Conservation (phyloP, 2,329 filamentous ascomycete genomes). For the Pleomassaria siparia region DNA sequence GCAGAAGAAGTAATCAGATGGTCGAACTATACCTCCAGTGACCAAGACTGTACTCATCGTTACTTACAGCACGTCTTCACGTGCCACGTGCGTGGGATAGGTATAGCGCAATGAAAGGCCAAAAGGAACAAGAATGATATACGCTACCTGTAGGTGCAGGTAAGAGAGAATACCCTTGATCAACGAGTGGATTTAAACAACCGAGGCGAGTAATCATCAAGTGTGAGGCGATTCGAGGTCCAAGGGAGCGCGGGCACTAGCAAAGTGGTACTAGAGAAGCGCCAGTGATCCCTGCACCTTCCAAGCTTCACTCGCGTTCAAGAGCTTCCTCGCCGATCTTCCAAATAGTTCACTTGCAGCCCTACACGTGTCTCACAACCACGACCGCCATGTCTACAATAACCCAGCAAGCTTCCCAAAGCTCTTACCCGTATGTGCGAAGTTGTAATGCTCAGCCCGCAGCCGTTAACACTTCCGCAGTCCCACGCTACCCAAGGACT, state of each 20-base stretch:
- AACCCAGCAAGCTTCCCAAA: slow-evolving; percentile 73
- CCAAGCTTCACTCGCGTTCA: not conserved
- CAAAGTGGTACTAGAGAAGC: too few relatives aligned
- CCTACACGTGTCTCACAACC: slow-evolving; percentile 9
- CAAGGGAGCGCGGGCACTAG: too few relatives aligned
- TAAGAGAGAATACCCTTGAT: too few relatives aligned
- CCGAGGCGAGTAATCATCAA: too few relatives aligned
- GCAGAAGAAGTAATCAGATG: not conserved
- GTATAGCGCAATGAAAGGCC: too few relatives aligned
- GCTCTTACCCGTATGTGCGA: slow-evolving; percentile 63
- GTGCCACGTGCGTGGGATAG: too few relatives aligned
- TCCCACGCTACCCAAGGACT: slow-evolving; percentile 76
- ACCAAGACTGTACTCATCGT: slow-evolving; percentile 64
- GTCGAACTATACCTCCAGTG: slow-evolving; percentile 61
- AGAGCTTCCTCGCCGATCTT: not conserved
- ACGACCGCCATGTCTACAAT: slow-evolving; percentile 73
- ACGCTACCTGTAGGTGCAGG: too few relatives aligned
- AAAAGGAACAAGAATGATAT: not conserved
- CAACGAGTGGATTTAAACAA: too few relatives aligned
- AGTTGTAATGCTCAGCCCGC: slow-evolving; percentile 9
- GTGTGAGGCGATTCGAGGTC: too few relatives aligned
- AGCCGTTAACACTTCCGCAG: slow-evolving; percentile 37
- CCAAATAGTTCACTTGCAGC: not conserved
- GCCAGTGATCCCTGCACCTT: slow-evolving; percentile 1
- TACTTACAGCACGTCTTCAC: too few relatives aligned